A percentile compares a stretch with the other conserved stretches of the same genome.
These are phyloP conservation scores for Choricystis sp. DNA, from an alignment of 139 green algal genomes.

Conservation along the genomic window DNA sequence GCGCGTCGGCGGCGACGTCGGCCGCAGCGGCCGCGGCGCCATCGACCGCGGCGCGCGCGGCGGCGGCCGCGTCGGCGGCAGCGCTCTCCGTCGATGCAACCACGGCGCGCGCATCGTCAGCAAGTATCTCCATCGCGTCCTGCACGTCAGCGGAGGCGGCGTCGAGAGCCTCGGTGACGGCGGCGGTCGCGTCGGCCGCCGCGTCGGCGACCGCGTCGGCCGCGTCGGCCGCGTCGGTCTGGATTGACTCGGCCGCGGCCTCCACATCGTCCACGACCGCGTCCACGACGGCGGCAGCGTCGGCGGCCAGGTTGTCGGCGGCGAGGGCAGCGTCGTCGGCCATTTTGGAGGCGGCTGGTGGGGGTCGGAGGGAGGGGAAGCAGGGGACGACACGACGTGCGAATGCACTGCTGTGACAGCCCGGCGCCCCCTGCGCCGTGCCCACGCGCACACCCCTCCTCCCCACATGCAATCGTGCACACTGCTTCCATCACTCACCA, in stretches of 20 bases:
- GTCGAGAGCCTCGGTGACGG: neutral
- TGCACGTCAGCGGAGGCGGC: too few species aligned
- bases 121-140: too few species aligned
- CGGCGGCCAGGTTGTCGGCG: neutral
- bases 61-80: conserved; percentile 2
- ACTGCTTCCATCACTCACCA: conserved; percentile 1
- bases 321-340: neutral
- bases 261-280: neutral
- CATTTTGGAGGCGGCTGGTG: neutral
- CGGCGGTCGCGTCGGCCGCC: neutral
- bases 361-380: neutral
- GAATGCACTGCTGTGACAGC: too few species aligned
- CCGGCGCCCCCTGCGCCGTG: neutral
- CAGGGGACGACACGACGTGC: neutral
- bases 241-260: neutral
- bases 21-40: neutral
- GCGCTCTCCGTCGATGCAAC: neutral
- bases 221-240: neutral
- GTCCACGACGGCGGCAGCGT: neutral
- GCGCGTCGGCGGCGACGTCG: neutral
- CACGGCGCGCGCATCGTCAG: too few species aligned
- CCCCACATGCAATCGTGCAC: neutral
- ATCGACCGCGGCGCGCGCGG: neutral
- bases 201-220: neutral
- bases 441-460: neutral